These are phyloP conservation scores for Fusarium proliferatum DNA, from an alignment of 2,329 filamentous ascomycete species.

Conservation along the genomic window DNA sequence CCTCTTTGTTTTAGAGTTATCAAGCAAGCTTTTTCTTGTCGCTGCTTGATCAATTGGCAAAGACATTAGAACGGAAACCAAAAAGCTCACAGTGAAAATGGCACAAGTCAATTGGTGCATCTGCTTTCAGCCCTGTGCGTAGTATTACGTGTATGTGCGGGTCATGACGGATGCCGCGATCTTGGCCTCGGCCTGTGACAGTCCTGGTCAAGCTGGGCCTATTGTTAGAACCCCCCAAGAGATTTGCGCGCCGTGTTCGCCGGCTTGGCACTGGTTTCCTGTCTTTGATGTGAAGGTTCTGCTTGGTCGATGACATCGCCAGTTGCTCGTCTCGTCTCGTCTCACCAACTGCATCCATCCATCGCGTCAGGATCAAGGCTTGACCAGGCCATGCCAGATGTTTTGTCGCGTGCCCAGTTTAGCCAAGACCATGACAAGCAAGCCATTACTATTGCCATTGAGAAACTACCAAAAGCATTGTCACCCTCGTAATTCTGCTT, in stretches of 20 bases:
- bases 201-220: not conserved
- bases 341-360: slow-evolving; percentile 13
- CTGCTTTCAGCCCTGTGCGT: slow-evolving; percentile 31
- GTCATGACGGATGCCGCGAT: slow-evolving; percentile 36
- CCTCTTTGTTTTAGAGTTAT: slow-evolving; percentile 17
- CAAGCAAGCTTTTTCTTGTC: slow-evolving; percentile 24
- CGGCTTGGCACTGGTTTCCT: slow-evolving; percentile 32
- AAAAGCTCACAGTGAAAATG: not conserved
- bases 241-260: slow-evolving; percentile 26
- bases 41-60: not conserved
- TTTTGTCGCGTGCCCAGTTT: slow-evolving; percentile 30
- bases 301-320: slow-evolving; percentile 29
- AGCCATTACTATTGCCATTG: not conserved
- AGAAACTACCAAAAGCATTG: slow-evolving; percentile 8
- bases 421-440: slow-evolving; percentile 20
- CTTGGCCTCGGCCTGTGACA: slow-evolving; percentile 7
- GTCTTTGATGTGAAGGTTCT: slow-evolving; percentile 5
- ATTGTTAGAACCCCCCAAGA: slow-evolving; percentile 18
- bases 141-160: slow-evolving; percentile 38
- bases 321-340: not conserved
- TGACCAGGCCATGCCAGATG: not conserved
- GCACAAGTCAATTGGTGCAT: slow-evolving; percentile 16
- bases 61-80: not conserved
- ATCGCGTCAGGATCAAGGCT: slow-evolving; percentile 1
- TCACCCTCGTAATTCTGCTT: slow-evolving; percentile 6